Evolutionary conservation across 306 rosid genomes (phyloP), one percentile per base, ranked within the genome.

Genomic region (Astragalus glycyphyllos): DNA sequence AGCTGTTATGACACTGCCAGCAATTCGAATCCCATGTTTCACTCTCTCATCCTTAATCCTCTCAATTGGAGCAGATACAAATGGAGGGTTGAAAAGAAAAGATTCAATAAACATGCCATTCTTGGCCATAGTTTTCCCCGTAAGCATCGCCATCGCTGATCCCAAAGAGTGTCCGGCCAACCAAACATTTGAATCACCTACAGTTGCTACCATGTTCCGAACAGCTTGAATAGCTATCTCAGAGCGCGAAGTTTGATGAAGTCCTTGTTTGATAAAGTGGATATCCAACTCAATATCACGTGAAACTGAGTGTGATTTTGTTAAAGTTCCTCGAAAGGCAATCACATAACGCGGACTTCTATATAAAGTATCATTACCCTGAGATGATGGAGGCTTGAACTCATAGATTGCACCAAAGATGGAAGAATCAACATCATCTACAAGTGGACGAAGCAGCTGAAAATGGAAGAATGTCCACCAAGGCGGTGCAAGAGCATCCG

Each of bases 101-200:
- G 96, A 79, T 75, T 86, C 80, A 6, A 94, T 77, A 6, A 80
- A 82, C 65, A 54, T 35, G 49, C 88, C 89, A 8, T 69, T 58
- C 73, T 72, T 84, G 37, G 91, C 99, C 99, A 94, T 80, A 60
- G 84, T 77, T 87, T 87, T 94, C 59, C 99, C 99, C 13, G 91
- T 76, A 55, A 87, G 96, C 96, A 94, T 77, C 57, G 92, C 95
- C 91, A 94, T 83, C 65, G 88, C 94, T 65, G 99, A 87, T 65
- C 99, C 99, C 0, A 94, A 77, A 42, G 99, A 94, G 74, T 94
- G 99, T 53, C 99, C 99, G 1, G 96, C 90, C 67, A 94, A 77
- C 99, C 97, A 94, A 73, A 94, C 74, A 72, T 85, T 83, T 67
- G 96, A 84, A 65, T 82, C 92, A 12, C 96, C 96, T 3, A 73